Evolutionary conservation across 2,329 filamentous ascomycete genomes (phyloP), one percentile per base, ranked within the genome.

Genomic region (Trichophyton verrucosum): DNA sequence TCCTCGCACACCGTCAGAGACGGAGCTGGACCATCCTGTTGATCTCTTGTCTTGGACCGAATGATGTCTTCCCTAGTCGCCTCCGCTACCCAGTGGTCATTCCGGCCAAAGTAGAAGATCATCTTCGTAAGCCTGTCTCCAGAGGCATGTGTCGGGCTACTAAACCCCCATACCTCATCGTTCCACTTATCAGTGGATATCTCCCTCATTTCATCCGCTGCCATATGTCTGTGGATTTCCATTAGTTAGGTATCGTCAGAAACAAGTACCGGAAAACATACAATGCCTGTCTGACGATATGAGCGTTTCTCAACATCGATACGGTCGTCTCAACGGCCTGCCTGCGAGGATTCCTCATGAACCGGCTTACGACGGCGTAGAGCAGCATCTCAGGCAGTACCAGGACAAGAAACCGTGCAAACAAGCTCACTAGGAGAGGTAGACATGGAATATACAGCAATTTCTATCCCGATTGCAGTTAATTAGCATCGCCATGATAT

Each of bases 21-120:
- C 2, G 80, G 79, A 36, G 77, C 76, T 36, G 69, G 65, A 60
- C 2, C 67, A 66, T 27, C 67, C 65, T 61, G 68, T 60, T 63
- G 57, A 61, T 59, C 40, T 62, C 20, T 64, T 11, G 59, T 59
- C 4, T 76, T 77, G 9, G 73, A 66, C 44, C 69, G 70, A 55
- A 85, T 79, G 42, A 86, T 72, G 46, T 78, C 76, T 65, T 85
- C 80, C 40, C 82, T 73, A 33, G 82, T 84, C 65, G 75, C 72
- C 64, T 82, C 76, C 1, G 82, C 81, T 27, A 86, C 80, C 83
- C 83, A 86, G 66, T 84, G 81, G 67, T 86, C 83, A 56, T 80
- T 72, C 40, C 78, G 72, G 0, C 80, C 82, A 69, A 84, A 86
- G 65, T 83, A 79, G 66, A 86, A 83, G 58, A 78, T 77, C 47